These are phyloP conservation scores for Claviceps sp. DNA, from an alignment of 2,329 filamentous ascomycete genomes.

Conservation along the genomic window DNA sequence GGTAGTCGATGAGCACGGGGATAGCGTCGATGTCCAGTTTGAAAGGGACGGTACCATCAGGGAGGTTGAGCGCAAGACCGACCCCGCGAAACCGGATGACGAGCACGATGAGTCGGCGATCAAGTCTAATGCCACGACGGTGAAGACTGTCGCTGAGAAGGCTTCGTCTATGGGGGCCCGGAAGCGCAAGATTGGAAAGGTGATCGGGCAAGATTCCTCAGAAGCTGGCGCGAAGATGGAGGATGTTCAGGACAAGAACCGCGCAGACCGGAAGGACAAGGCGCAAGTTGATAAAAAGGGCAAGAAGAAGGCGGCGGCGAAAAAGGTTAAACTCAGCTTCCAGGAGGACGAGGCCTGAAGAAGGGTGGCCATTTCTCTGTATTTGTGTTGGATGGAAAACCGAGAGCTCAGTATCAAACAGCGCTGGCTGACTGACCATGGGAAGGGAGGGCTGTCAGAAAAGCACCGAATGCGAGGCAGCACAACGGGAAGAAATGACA, in stretches of 20 bases:
- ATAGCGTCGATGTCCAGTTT: slow-evolving; percentile 40
- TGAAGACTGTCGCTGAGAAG: slow-evolving; percentile 12
- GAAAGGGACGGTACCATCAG: slow-evolving; percentile 27
- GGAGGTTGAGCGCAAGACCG: slow-evolving; percentile 11
- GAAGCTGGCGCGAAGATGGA: slow-evolving; percentile 10
- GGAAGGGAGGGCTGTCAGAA: background rate
- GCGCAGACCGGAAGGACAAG: slow-evolving; percentile 7
- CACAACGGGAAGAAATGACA: background rate
- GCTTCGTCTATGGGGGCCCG: slow-evolving; percentile 24
- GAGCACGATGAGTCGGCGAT: slow-evolving; percentile 12
- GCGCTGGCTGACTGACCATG: background rate
- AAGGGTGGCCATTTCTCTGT: slow-evolving; percentile 8
- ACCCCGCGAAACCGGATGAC: slow-evolving; percentile 10
- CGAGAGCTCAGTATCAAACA: too few relatives aligned
- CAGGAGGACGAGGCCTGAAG: slow-evolving; percentile 37
- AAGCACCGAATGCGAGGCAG: background rate
- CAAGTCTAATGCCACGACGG: slow-evolving; percentile 16
- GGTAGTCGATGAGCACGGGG: slow-evolving; percentile 59
- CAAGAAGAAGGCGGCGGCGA: slow-evolving; percentile 38
- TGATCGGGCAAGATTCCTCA: slow-evolving; percentile 21
- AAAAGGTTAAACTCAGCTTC: slow-evolving; percentile 57
- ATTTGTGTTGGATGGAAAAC: background rate
- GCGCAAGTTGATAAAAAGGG: slow-evolving; percentile 18
- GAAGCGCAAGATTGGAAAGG: slow-evolving; percentile 38
- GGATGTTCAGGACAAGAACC: slow-evolving; percentile 4